Evolutionary conservation across 164 flowering plant genomes (phyloP).

Genomic region (Amborella trichopoda): DNA sequence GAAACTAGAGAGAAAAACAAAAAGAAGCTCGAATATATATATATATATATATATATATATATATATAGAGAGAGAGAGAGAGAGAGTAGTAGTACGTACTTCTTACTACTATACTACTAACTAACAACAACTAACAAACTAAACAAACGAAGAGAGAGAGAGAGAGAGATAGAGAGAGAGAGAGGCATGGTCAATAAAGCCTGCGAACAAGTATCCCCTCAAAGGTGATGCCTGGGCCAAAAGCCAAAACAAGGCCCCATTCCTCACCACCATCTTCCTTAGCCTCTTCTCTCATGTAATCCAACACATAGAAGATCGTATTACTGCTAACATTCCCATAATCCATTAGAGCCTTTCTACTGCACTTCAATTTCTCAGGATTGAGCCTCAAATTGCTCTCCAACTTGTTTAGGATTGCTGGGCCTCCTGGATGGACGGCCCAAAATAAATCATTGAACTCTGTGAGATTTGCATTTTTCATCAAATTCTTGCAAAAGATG

Average conservation of each 20-base stretch:
- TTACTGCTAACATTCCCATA: conserved; percentile 66
- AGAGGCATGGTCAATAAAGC: conserved; percentile 19
- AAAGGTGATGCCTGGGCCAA: conserved; percentile 68
- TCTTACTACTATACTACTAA: too few species aligned
- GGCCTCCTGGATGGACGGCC: conserved; percentile 80
- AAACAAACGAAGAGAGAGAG: not conserved
- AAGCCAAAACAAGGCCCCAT: conserved; percentile 61
- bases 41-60: too few species aligned
- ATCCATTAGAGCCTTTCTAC: conserved; percentile 56
- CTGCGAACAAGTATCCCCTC: conserved; percentile 62
- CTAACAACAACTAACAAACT: not conserved
- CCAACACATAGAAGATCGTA: conserved; percentile 53
- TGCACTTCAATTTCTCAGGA: conserved; percentile 34
- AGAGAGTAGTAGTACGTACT: too few species aligned
- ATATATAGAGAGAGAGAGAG: too few species aligned
- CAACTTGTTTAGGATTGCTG: conserved; percentile 48
- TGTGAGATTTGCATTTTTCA: conserved; percentile 19
- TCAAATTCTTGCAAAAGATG: conserved; percentile 42
- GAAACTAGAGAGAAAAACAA: too few species aligned
- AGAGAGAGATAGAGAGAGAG: too few species aligned
- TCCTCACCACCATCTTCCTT: conserved; percentile 31
- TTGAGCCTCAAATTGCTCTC: conserved; percentile 27
- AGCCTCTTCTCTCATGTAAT: conserved; percentile 45
- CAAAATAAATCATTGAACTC: conserved; percentile 52
- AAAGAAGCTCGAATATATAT: too few species aligned